Percentiles rank a stretch among this genome's conserved stretches.
phyloP scores from a whole-genome alignment of 225 moss, liverwort and hornwort species.

The Climacium dendroides region DNA sequence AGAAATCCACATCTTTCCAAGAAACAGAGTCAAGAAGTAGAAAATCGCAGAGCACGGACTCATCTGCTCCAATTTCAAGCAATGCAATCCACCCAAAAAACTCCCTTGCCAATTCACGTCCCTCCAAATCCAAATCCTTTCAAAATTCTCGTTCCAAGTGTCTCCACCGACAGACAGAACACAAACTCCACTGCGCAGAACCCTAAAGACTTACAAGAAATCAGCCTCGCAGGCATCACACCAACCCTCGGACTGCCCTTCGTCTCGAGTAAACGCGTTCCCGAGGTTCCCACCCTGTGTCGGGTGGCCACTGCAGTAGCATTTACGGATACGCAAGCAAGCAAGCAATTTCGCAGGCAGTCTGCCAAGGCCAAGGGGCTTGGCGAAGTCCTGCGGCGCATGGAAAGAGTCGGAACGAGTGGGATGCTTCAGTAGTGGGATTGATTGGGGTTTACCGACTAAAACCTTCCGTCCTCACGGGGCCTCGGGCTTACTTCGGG shows the following conservation, averaged over 20 bases:
- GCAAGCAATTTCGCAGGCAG: neutral
- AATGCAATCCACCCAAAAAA: neutral
- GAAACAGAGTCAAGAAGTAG: neutral
- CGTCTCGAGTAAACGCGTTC: neutral
- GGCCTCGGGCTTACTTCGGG: neutral
- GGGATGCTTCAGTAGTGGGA: neutral
- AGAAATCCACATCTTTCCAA: neutral
- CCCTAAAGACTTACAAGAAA: neutral
- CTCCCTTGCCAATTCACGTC: neutral
- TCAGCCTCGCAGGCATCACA: neutral
- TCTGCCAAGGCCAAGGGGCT: neutral
- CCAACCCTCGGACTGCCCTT: neutral
- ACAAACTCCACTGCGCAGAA: neutral
- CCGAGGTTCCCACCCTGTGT: neutral
- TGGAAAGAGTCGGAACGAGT: neutral
- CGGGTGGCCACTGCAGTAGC: neutral
- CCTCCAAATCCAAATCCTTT: neutral
- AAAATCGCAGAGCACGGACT: neutral
- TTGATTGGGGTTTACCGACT: neutral
- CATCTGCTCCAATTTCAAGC: neutral
- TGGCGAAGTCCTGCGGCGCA: no score
- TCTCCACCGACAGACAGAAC: neutral
- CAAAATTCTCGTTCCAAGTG: neutral
- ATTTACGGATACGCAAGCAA: neutral
- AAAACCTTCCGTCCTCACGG: neutral